These are phyloP conservation scores for Lignosus rhinocerotis DNA, from an alignment of 1,284 basidiomycete genomes.

Conservation along the genomic window DNA sequence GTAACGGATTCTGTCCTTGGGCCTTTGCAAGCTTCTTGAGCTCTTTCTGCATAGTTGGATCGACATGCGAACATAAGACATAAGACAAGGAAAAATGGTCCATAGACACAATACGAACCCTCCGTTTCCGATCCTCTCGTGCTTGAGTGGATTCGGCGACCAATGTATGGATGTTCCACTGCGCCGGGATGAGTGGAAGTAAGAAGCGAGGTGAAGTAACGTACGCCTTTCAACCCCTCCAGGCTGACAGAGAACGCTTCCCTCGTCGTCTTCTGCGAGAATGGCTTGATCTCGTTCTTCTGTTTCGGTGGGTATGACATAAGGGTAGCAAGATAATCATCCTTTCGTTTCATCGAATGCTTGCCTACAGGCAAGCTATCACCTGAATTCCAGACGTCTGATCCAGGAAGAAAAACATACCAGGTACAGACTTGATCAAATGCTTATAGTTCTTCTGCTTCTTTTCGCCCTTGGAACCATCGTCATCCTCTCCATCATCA, in stretches of 20 bases:
- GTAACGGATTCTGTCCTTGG: slow-evolving; percentile 45
- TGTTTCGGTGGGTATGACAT: slow-evolving; percentile 75
- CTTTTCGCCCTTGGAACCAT: slow-evolving; percentile 56
- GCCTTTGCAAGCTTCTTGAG: slow-evolving; percentile 67
- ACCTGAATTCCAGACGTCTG: not conserved
- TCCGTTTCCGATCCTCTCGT: slow-evolving; percentile 74
- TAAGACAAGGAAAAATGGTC: slow-evolving; percentile 7
- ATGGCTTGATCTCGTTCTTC: slow-evolving; percentile 59
- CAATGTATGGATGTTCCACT: slow-evolving; percentile 72
- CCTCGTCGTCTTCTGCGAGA: slow-evolving; percentile 64
- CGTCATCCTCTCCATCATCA: slow-evolving; percentile 56
- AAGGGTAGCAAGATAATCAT: slow-evolving; percentile 65
- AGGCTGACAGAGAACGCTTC: slow-evolving; percentile 73
- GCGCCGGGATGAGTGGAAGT: slow-evolving; percentile 23
- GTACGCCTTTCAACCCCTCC: slow-evolving; percentile 74
- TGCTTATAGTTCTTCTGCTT: slow-evolving; percentile 81
- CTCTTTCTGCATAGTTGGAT: slow-evolving; percentile 55
- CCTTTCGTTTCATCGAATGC: slow-evolving; percentile 75
- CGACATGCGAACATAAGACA: slow-evolving; percentile 14
- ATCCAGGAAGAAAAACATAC: slow-evolving; percentile 41
- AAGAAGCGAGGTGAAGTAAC: slow-evolving; percentile 35
- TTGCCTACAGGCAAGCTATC: slow-evolving; percentile 48
- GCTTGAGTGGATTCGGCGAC: slow-evolving; percentile 73
- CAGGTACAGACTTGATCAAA: slow-evolving; percentile 74
- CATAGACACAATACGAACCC: slow-evolving; percentile 47